Evolutionary conservation across 306 rosid species (phyloP).

Genomic region (Quercus engelmannii): DNA sequence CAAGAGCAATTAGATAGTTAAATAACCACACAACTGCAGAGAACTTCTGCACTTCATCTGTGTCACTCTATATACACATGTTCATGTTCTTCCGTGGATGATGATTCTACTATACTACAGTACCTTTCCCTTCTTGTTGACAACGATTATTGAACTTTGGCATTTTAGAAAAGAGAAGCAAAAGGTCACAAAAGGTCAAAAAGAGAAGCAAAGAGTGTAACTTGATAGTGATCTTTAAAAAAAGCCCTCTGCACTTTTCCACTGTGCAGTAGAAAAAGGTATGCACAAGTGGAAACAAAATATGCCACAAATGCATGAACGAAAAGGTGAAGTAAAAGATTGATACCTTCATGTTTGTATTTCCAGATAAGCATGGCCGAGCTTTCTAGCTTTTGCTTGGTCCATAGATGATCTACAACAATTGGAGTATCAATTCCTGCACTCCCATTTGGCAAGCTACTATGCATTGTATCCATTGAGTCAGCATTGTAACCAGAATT

Average conservation of each 20-base stretch:
- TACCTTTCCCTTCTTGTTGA: background rate
- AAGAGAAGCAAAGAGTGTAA: background rate
- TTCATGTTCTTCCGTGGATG: too few species aligned
- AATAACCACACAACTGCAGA: too few species aligned
- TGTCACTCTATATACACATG: too few species aligned
- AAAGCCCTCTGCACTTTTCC: conserved; percentile 10
- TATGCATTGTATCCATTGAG: background rate
- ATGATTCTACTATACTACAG: too few species aligned
- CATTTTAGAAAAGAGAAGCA: too few species aligned
- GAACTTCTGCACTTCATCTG: too few species aligned
- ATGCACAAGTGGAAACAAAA: background rate
- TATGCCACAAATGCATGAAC: background rate
- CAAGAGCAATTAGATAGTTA: too few species aligned
- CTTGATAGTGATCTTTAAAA: background rate
- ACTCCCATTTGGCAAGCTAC: background rate
- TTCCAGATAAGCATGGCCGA: too few species aligned
- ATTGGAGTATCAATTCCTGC: too few species aligned
- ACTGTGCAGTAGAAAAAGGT: background rate
- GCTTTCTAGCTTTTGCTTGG: background rate
- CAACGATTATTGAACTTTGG: too few species aligned
- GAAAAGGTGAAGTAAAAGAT: background rate
- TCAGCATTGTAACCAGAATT: background rate
- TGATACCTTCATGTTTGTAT: background rate
- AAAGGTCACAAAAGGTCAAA: background rate
- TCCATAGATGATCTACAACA: background rate